Conservation (phyloP, 352 stramenopile species). For the Phytophthora tubulina region DNA sequence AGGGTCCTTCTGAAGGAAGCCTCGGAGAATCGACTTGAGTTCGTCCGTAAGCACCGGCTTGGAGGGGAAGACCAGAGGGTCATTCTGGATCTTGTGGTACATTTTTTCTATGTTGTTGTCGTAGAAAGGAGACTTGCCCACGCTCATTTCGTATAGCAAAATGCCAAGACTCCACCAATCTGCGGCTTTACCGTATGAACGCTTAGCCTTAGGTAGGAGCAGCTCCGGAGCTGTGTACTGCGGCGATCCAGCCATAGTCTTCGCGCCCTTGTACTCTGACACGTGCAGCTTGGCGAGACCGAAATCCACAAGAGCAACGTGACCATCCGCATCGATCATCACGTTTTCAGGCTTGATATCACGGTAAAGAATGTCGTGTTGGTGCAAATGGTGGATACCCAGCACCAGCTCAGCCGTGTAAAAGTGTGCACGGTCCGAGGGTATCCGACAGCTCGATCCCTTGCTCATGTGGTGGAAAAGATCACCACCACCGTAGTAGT, state of each 20-base stretch:
- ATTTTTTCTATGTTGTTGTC: constrained; percentile 95
- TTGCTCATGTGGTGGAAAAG: constrained; percentile 93
- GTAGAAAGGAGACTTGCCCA: constrained; percentile 94
- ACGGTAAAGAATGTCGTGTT: constrained; percentile 96
- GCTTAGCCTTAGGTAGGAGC: constrained; percentile 85
- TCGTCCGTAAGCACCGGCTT: constrained; percentile 75
- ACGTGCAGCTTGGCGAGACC: constrained; percentile 95
- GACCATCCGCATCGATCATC: constrained; percentile 95
- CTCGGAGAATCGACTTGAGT: constrained; percentile 83
- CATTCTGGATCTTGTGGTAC: constrained; percentile 94
- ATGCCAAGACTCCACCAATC: constrained; percentile 94
- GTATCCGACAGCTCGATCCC: constrained; percentile 87
- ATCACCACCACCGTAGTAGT: constrained; percentile 88
- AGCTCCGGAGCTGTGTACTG: constrained; percentile 91
- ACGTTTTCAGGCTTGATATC: constrained; percentile 98
- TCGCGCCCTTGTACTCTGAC: constrained; percentile 88
- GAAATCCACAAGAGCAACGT: constrained; percentile 97
- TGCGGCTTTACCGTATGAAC: constrained; percentile 88
- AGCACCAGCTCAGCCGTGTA: constrained; percentile 95
- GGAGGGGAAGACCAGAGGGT: constrained; percentile 81
- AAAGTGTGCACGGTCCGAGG: constrained; percentile 86
- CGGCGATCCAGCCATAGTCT: constrained; percentile 90
- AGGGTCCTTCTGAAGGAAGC: constrained; percentile 89
- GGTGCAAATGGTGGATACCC: constrained; percentile 94
- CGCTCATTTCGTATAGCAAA: constrained; percentile 94